Evolutionary conservation across 441 rosid genomes (phyloP).

Genomic region (Flueggea neowawraea): DNA sequence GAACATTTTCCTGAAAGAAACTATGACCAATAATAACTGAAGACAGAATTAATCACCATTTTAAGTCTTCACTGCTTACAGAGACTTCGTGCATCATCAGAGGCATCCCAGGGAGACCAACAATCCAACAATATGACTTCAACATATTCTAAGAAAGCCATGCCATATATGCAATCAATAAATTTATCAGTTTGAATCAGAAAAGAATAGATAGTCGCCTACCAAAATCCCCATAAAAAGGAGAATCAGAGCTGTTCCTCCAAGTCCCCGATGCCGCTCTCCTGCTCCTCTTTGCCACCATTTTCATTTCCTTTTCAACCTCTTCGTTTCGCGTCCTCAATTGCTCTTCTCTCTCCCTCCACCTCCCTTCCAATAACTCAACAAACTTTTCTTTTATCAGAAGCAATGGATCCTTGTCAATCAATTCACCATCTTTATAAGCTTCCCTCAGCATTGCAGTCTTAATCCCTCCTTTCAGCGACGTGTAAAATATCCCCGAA

Average conservation of each 20-base stretch:
- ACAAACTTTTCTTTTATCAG: constrained; percentile 67
- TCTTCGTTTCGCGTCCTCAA: constrained; percentile 36
- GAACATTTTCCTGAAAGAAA: too few species aligned
- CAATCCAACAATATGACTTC: background rate
- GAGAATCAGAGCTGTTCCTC: constrained; percentile 18
- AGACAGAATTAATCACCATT: too few species aligned
- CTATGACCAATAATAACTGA: too few species aligned
- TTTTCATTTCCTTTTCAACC: constrained; percentile 38
- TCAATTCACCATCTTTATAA: constrained; percentile 48
- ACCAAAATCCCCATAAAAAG: background rate
- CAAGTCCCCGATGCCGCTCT: constrained; percentile 13
- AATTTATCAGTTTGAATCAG: background rate
- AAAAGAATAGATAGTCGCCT: background rate
- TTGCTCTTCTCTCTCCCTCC: constrained; percentile 50
- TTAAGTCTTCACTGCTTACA: too few species aligned
- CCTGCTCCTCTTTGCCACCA: constrained; percentile 24
- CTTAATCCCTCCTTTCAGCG: constrained; percentile 77
- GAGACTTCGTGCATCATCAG: too few species aligned
- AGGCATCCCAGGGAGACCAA: too few species aligned
- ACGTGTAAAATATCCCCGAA: constrained; percentile 85
- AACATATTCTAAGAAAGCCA: background rate
- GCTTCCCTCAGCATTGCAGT: constrained; percentile 83
- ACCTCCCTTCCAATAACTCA: constrained; percentile 58
- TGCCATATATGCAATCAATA: background rate
- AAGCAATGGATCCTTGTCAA: constrained; percentile 66